Base-by-base conservation (phyloP, 1,284 basidiomycete species). In the Puccinia novopanici region DNA sequence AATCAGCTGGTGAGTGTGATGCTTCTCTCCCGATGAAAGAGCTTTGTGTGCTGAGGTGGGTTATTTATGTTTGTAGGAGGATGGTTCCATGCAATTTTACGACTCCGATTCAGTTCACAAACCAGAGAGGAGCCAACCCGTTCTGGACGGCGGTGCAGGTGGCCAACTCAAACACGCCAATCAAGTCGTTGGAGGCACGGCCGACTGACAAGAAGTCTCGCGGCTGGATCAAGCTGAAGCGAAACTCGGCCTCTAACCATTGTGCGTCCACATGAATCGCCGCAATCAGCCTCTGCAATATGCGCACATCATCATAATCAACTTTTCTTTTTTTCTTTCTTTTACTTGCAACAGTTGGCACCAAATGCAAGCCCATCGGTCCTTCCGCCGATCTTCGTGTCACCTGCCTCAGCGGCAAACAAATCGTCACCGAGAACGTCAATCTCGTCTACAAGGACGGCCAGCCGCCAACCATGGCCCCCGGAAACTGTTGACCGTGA, bases 351-450 rank as follows among this genome's bases (percentile, higher is more conserved):
- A n/a, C 65, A 27, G 13, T 72, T 61, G 67, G 57, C 10, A 37
- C 40, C 9, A n/a, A 27, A 19, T 37, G 37, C 13, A 27, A 50
- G 30, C 22, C 34, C 17, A 12, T 67, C 3, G 42, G 65, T 22
- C 22, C 22, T n/a, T 27, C 45, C 13, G 68, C 30, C 40, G 55
- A 54, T 63, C 65, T 79, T 24, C 71, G 67, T 24, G 30, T 79
- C 9, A 71, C 67, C 34, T 79, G 77, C n/a, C 22, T 40, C 1
- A 63, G 27, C 40, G 77, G 77, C 13, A 71, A 57, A 40, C 10
- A 59, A 40, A 55, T 79, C 10, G n/a, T 79, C 45, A 54, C 68
- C 0, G 19, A 72, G 17, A 72, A 70, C 24, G 67, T 79, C 17
- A 48, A 72, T 34, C 40, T 68, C 5, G 59, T 59, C 13, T 59